phyloP scores from a whole-genome alignment of 2,329 filamentous ascomycete species.

The Stagonosporopsis cucurbitacearum region DNA sequence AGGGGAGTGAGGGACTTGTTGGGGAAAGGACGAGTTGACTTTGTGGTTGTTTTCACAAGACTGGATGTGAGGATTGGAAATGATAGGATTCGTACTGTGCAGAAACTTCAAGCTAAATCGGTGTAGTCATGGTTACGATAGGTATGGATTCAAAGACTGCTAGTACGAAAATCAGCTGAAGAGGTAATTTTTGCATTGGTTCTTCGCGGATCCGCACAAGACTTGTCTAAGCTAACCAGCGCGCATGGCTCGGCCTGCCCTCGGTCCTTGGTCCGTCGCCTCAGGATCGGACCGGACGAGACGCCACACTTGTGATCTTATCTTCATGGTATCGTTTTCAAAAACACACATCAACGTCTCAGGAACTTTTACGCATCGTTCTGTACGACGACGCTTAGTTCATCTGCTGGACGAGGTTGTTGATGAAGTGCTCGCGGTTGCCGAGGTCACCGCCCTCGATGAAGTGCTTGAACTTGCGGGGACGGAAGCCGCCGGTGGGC shows the following conservation, averaged over 20 bases:
- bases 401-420: constrained; percentile 95
- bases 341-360: constrained; percentile 18
- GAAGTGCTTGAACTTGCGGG: constrained; percentile 99
- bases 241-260: constrained; percentile 41
- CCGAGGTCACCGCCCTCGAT: constrained; percentile 98
- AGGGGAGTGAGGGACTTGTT: too few species aligned
- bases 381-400: constrained; percentile 68
- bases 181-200: constrained; percentile 28
- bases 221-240: constrained; percentile 40
- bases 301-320: constrained; percentile 31
- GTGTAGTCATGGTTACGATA: too few species aligned
- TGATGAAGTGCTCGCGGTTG: constrained; percentile 99
- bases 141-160: too few species aligned
- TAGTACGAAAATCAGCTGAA: too few species aligned
- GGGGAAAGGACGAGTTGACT: too few species aligned
- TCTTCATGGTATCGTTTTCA: constrained; percentile 40
- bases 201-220: constrained; percentile 32
- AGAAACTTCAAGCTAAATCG: too few species aligned
- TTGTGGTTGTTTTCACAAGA: too few species aligned
- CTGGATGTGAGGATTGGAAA: too few species aligned
- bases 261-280: constrained; percentile 20
- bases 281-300: constrained; percentile 24
- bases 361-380: constrained; percentile 21
- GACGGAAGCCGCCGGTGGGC: constrained; percentile 94
- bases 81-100: too few species aligned